Evolutionary conservation across 768 basidiomycete genomes (phyloP).

Genomic region (Serendipita sp.): DNA sequence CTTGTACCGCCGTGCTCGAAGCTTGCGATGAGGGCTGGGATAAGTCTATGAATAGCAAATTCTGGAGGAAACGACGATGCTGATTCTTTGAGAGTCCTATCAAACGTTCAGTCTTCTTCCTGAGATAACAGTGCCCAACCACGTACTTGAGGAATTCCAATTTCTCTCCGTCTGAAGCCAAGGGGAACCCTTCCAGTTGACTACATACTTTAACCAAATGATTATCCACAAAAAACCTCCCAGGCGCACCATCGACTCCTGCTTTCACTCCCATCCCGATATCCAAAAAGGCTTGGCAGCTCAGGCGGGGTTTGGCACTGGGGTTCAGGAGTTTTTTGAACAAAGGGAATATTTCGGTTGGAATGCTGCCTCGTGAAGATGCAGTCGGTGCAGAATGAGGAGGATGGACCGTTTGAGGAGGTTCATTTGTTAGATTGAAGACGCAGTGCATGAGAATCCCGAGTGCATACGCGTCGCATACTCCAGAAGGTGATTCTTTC

Average conservation of each 20-base stretch:
- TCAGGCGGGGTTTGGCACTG: constrained; percentile 62
- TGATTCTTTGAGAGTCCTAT: constrained; percentile 63
- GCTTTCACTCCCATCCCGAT: constrained; percentile 52
- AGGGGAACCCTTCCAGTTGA: constrained; percentile 70
- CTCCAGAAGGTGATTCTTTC: constrained; percentile 62
- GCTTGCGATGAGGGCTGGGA: constrained; percentile 69
- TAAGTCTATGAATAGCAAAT: constrained; percentile 69
- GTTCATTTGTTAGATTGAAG: constrained; percentile 73
- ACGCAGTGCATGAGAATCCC: constrained; percentile 72
- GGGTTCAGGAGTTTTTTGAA: constrained; percentile 88
- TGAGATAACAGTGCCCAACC: neutral
- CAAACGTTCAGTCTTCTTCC: neutral
- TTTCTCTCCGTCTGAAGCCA: constrained; percentile 73
- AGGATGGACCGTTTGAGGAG: constrained; percentile 47
- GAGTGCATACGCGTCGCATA: constrained; percentile 74
- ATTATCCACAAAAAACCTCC: constrained; percentile 60
- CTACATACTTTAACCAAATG: constrained; percentile 69
- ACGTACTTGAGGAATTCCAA: constrained; percentile 47
- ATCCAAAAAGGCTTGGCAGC: constrained; percentile 62
- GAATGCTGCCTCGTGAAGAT: constrained; percentile 65
- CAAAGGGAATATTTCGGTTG: constrained; percentile 50
- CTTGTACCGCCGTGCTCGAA: constrained; percentile 66
- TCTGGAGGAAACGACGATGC: constrained; percentile 48
- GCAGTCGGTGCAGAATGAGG: constrained; percentile 66
- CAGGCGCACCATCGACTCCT: constrained; percentile 22